A percentile compares a stretch with the other conserved stretches of the same genome.
These are phyloP conservation scores for Mallotus repandus DNA, from an alignment of 441 rosid genomes.

Conservation along the genomic window DNA sequence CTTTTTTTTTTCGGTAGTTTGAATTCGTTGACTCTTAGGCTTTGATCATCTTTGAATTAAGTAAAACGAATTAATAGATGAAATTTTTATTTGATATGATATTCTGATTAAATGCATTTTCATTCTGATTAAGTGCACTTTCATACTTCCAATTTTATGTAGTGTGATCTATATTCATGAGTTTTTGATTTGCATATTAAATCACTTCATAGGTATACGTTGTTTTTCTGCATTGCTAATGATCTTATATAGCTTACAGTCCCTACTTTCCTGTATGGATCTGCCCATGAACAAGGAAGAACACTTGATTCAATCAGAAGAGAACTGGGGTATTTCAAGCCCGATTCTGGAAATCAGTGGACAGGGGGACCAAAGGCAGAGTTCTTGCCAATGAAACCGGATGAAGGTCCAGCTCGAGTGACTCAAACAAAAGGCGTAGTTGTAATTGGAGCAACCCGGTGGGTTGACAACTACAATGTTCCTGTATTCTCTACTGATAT, in stretches of 20 bases:
- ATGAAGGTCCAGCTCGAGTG: constrained; percentile 60
- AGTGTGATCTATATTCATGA: not conserved
- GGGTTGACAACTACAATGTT: constrained; percentile 84
- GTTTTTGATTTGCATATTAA: not conserved
- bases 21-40: not conserved
- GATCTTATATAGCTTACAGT: constrained; percentile 48
- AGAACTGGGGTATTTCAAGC: constrained; percentile 81
- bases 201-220: not conserved
- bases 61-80: no score
- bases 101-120: not conserved
- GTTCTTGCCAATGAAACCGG: constrained; percentile 55
- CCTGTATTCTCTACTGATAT: constrained; percentile 61
- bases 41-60: not conserved
- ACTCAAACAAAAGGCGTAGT: constrained; percentile 57
- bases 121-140: not conserved
- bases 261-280: constrained; percentile 80
- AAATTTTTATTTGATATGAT: no score
- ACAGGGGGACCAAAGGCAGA: constrained; percentile 53
- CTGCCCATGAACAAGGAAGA: constrained; percentile 56
- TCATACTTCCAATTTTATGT: not conserved
- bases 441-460: constrained; percentile 66
- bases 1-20: not conserved
- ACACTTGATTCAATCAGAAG: constrained; percentile 82
- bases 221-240: constrained; percentile 20
- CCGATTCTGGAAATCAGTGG: constrained; percentile 67